Conservation (phyloP, 2,329 filamentous ascomycete genomes). For the Penicillium sp. region DNA sequence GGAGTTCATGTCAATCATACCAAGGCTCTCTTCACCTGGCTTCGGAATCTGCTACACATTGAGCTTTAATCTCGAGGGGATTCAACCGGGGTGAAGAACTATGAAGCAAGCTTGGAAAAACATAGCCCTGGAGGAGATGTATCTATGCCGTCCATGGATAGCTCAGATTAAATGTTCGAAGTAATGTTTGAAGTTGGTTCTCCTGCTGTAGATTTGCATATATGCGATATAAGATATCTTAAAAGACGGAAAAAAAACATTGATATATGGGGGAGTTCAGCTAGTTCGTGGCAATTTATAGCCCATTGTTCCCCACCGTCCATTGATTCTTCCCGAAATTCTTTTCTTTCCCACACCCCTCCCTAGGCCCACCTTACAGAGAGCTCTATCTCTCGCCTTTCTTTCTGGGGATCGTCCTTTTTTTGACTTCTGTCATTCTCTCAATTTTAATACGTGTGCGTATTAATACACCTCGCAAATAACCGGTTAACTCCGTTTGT, state of each 20-base stretch:
- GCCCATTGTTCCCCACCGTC: conserved; percentile 19
- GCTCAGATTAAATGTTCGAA: neutral
- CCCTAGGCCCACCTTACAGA: conserved; percentile 17
- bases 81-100: neutral
- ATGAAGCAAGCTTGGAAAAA: neutral
- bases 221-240: neutral
- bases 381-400: conserved; percentile 15
- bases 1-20: conserved; percentile 25
- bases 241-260: neutral
- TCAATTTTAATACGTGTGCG: neutral
- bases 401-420: conserved; percentile 20
- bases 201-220: neutral
- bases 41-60: conserved; percentile 32
- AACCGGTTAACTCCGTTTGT: conserved; percentile 31
- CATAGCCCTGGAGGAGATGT: neutral
- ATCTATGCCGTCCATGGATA: neutral
- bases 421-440: neutral
- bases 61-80: conserved; percentile 13
- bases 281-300: neutral
- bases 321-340: conserved; percentile 29
- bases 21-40: conserved; percentile 35
- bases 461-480: conserved; percentile 15
- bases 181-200: neutral
- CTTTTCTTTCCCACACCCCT: conserved; percentile 20
- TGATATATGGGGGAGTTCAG: neutral